Conservation (phyloP, 805 yeast species). For the Schizosaccharomyces osmophilus region DNA sequence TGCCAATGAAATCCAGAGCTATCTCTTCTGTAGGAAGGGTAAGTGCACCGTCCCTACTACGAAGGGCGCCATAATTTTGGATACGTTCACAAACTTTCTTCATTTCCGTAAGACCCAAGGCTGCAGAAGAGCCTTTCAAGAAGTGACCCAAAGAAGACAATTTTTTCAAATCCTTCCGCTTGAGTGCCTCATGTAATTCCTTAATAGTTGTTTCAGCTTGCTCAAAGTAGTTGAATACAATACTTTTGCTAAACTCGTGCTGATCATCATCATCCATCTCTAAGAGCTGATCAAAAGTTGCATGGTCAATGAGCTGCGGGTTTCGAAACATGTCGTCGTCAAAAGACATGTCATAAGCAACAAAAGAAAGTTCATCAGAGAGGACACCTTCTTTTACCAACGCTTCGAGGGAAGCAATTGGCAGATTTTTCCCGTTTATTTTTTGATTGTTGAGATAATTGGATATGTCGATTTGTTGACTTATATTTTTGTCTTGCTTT, state of each 20-base stretch:
- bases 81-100: conserved; percentile 78
- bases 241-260: conserved; percentile 59
- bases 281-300: conserved; percentile 62
- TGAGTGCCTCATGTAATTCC: conserved; percentile 38
- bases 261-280: conserved; percentile 59
- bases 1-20: not conserved
- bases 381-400: not conserved
- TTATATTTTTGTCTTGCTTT: not conserved
- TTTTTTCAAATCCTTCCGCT: conserved; percentile 21
- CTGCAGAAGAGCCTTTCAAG: conserved; percentile 85
- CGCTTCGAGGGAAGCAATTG: not conserved
- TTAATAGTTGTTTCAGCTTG: conserved; percentile 65
- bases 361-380: not conserved
- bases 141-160: conserved; percentile 71
- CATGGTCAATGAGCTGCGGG: conserved; percentile 39
- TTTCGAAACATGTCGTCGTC: not conserved
- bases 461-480: not conserved
- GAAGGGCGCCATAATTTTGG: conserved; percentile 57
- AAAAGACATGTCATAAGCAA: not conserved
- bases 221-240: conserved; percentile 65
- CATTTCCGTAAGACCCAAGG: conserved; percentile 61
- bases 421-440: not conserved
- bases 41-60: not conserved
- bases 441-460: not conserved
- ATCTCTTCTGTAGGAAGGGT: not conserved